Percentiles rank a stretch among this genome's conserved stretches.
phyloP scores from a whole-genome alignment of 1,284 basidiomycete species.

The Stygiomarasmius scandens region DNA sequence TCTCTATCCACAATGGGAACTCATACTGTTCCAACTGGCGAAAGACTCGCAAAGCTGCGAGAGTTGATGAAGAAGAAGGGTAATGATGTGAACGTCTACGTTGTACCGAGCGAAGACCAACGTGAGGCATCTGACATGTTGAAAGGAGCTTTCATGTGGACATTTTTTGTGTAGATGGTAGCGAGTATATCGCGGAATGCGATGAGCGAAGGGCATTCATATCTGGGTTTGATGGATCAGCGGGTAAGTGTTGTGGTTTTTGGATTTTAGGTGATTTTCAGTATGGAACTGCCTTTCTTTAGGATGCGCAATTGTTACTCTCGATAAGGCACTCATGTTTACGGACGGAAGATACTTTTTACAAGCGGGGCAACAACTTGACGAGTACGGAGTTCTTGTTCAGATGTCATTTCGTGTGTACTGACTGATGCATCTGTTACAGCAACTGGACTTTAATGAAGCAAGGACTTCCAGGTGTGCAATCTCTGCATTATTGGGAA shows the following conservation, averaged over 20 bases:
- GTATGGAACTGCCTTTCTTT: no score
- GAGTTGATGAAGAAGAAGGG: conserved; percentile 66
- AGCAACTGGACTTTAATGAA: conserved; percentile 96
- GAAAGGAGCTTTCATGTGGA: neutral
- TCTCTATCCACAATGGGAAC: conserved; percentile 25
- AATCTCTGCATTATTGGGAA: neutral
- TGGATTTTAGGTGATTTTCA: neutral
- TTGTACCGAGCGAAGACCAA: conserved; percentile 88
- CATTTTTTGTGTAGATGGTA: conserved; percentile 61
- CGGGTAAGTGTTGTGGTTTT: conserved; percentile 53
- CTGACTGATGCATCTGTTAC: conserved; percentile 6
- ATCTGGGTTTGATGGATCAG: conserved; percentile 92
- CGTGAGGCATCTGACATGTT: conserved; percentile 43
- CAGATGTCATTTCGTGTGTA: neutral
- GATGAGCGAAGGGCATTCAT: conserved; percentile 88
- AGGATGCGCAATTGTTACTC: conserved; percentile 84
- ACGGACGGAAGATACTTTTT: conserved; percentile 95
- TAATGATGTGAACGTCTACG: conserved; percentile 65
- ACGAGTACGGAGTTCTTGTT: conserved; percentile 52
- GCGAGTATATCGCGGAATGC: conserved; percentile 86
- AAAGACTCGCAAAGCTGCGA: conserved; percentile 62
- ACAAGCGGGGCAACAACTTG: conserved; percentile 90
- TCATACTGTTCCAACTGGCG: conserved; percentile 63
- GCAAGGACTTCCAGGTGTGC: conserved; percentile 73
- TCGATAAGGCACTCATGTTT: conserved; percentile 75